Base-by-base conservation (phyloP, 108 stramenopile species). In the Discostella stelligeroides region DNA sequence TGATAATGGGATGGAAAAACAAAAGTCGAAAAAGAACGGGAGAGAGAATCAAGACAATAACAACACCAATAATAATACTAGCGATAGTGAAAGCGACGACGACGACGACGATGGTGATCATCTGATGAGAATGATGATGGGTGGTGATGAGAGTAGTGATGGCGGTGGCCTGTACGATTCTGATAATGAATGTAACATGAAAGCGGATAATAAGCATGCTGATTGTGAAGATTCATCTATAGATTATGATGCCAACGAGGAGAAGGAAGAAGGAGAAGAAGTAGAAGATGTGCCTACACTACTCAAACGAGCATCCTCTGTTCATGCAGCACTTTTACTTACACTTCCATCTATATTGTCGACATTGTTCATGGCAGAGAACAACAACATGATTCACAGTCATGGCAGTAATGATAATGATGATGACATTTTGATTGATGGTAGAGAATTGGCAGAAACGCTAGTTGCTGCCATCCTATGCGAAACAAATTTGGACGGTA, bases 291-390 rank as follows among this genome's bases (percentile, higher is more conserved):
- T 68, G 10, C 66, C 55, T 21, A 29, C 67, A 10, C 24, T 80
- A 38, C 41, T 80, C 39, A 80, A 73, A 63, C 66, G 79, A 15
- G 78, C 78, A 20, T 66, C 62, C 0, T 66, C 61, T 12, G 79
- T 80, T 8, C 79, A 80, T 60, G 49, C 42, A 13, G 79, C 79
- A 7, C 56, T 80, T 38, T 64, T 80, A 14, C 38, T 68, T 15
- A 62, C 79, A 3, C 15, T 59, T 2, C 20, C 30, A 14, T 30
- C 25, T 17, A 10, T 0, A 55, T 39, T 20, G 34, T 40, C 38
- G 38, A 4, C 38, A 21, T 37, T 61, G 23, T 7, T 21, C 7
- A 23, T 17, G 21, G 57, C 15, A 37, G n/a, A 58, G 1, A 14
- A 30, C 7, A 55, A 2, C 24, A 27, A 55, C 14, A 56, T n/a